phyloP scores from a whole-genome alignment of 495 filamentous ascomycete genomes.

The Wilcoxina mikolae region DNA sequence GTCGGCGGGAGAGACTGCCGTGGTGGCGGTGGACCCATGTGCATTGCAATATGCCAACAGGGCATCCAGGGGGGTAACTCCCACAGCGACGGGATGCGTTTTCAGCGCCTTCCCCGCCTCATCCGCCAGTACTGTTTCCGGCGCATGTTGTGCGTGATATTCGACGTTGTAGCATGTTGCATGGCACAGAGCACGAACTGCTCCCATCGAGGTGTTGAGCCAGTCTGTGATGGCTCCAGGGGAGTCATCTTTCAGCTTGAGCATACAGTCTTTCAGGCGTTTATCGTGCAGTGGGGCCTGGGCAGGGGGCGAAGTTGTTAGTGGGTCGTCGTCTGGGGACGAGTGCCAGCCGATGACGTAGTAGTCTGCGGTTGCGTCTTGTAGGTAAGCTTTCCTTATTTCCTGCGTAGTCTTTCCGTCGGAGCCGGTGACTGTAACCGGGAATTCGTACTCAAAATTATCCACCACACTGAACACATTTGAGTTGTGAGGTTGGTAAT shows the following conservation, averaged over 20 bases:
- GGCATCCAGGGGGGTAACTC: slow-evolving; percentile 35
- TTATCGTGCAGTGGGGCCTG: too few species aligned
- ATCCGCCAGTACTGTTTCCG: slow-evolving; percentile 11
- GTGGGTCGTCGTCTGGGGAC: slow-evolving; percentile 20
- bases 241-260: slow-evolving; percentile 6
- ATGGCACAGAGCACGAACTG: slow-evolving; percentile 30
- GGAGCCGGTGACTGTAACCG: background rate
- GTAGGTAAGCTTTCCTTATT: slow-evolving; percentile 19
- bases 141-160: slow-evolving; percentile 28
- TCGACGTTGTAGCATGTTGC: slow-evolving; percentile 36
- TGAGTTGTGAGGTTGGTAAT: slow-evolving; percentile 36
- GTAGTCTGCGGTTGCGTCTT: slow-evolving; percentile 32
- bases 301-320: slow-evolving; percentile 1
- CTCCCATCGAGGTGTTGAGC: background rate
- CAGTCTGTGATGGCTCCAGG: background rate
- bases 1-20: too few species aligned
- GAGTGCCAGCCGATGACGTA: slow-evolving; percentile 41
- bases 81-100: slow-evolving; percentile 31
- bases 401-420: too few species aligned
- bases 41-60: background rate
- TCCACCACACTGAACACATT: slow-evolving; percentile 41
- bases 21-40: background rate
- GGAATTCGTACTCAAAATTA: slow-evolving; percentile 31
- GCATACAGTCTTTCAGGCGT: slow-evolving; percentile 1
- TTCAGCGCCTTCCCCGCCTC: slow-evolving; percentile 5